Conservation (phyloP, 2,329 filamentous ascomycete species). For the Scleromitrula shiraiana region DNA sequence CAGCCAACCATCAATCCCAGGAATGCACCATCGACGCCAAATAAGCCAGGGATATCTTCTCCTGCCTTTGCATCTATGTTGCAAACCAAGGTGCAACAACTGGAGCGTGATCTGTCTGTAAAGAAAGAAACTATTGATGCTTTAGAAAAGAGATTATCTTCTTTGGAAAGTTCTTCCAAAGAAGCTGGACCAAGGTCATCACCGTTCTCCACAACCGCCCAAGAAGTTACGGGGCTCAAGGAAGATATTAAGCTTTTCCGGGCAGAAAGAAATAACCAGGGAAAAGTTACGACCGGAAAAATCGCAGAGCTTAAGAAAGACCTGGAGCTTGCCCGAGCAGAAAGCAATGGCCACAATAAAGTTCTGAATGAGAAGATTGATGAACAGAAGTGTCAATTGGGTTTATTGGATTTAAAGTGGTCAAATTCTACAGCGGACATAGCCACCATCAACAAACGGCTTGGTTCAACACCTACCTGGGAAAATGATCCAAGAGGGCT, state of each 20-base stretch:
- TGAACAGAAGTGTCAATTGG: background rate
- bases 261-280: background rate
- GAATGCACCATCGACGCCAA: background rate
- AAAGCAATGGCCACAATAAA: background rate
- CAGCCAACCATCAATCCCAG: background rate
- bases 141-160: background rate
- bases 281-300: background rate
- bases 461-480: background rate
- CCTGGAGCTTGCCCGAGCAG: background rate
- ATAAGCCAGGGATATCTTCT: too few relatives aligned
- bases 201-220: background rate
- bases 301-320: background rate
- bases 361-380: background rate
- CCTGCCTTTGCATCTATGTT: too few relatives aligned
- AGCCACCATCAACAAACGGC: background rate
- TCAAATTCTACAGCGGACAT: background rate
- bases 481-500: background rate
- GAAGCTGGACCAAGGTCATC: background rate
- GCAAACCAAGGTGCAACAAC: background rate
- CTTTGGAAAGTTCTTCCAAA: background rate
- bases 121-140: background rate
- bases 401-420: background rate
- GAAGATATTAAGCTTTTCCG: background rate
- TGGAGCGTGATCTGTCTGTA: background rate
- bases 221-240: background rate